Base-by-base conservation (phyloP, 2,329 filamentous ascomycete genomes). In the Colletotrichum cordylinicola region DNA sequence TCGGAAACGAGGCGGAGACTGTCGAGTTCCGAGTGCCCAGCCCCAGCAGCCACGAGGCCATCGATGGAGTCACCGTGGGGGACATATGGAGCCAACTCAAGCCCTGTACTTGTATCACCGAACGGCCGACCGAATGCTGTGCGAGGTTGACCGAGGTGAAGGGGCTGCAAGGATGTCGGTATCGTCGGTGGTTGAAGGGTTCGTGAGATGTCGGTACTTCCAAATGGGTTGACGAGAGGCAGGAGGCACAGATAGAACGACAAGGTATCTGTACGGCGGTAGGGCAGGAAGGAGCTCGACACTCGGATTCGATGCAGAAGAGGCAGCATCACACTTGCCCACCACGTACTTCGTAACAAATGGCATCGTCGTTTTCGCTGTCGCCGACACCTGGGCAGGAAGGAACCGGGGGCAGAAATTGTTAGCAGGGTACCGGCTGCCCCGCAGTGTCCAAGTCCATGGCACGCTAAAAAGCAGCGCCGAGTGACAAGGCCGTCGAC, bases 361-460 rank as follows among this genome's bases (percentile, higher is more conserved):
- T 65, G 33, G 35, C 61, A 29, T 65, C 61, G 61, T 65, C 61
- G 43, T 52, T 13, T 52, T 52, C 27, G 52, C 52, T 52, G 67
- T 27, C 43, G 58, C 31, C 56, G n/a, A 52, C 43, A 24, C 18
- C 33, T 31, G n/a, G 39, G 21, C 27, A 64, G 39, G 64, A 24
- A 24, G 39, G 61, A 52, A 12, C 39, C 24, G 35, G 35, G 21
- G 21, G n/a, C n/a, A 39, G 29, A n/a, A 75, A 75, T 73, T 74
- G 74, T 76, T 76, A 76, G 66, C 35, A 37, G 60, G 52, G 52
- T 66, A 76, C 74, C 6, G 58, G 6, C 21, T 56, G 65, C 74
- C 70, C 74, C 66, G 58, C 66, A 60, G n/a, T 61, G 71, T 61
- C 74, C 66, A 76, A 74, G 74, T 76, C 71, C 27, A 76, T 35